Evolutionary conservation across 1,284 basidiomycete genomes (phyloP), one percentile per base, ranked within the genome.

Genomic region (Flammula alnicola): DNA sequence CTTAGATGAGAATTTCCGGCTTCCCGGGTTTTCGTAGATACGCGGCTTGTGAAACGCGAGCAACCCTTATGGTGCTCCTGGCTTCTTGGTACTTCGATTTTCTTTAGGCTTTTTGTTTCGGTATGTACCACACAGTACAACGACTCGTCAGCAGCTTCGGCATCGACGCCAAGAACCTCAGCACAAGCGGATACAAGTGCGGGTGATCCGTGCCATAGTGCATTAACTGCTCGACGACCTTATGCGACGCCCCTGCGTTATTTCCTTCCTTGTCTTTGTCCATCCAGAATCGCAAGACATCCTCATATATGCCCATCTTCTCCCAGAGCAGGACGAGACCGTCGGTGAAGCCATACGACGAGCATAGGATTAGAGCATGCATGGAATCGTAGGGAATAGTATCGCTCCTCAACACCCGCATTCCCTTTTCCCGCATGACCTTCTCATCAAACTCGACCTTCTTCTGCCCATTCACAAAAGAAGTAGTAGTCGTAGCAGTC

Each of bases 241-340:
- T 80, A 1, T 64, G 65, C 3, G 87, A 88, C 2, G 84, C 81
- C 17, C 62, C 70, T 0, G 74, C 61, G 3, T 67, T 61, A 4
- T 58, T 56, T 4, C 72, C 75, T 10, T 73, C 73, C 23, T 74
- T 76, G 59, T 84, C 77, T 54, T 76, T 76, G 47, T 86, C 88
- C 80, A 96, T 96, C 86, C 89, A 95, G 73, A 92, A 95, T 16
- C 94, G 82, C 22, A 99, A 63, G 30, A 98, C 86, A 56, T 98
- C 95, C 62, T 98, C 97, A 67, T 93, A 93, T 95, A 98, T 95
- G 2, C 90, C 94, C 74, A 95, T 78, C 46, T 83, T 84, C 71
- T 98, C 96, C 89, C 95, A 98, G 1, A 99, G 75, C 7, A 91
- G 73, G 0, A 98, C 88, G 8, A 97, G 77, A 0, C 96, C 96